These are phyloP conservation scores for Quambalaria eucalypti DNA, from an alignment of 1,284 basidiomycete genomes.

Conservation along the genomic window DNA sequence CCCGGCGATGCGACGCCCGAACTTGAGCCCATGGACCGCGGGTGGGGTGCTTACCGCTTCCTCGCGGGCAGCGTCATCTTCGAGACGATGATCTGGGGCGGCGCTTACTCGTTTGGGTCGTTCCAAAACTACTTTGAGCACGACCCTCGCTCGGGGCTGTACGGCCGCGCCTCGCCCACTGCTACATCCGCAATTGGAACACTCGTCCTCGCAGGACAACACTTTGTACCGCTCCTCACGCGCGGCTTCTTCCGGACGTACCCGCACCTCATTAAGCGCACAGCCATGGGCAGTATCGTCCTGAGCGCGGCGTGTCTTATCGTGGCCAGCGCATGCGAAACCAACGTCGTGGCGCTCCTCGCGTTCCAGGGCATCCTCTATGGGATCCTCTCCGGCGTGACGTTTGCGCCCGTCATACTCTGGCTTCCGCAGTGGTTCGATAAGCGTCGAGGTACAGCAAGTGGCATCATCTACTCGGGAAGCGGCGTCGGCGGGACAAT, in stretches of 20 bases:
- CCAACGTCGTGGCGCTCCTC: constrained; percentile 17
- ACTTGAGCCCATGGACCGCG: constrained; percentile 8
- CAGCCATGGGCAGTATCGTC: constrained; percentile 15
- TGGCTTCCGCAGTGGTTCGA: constrained; percentile 36
- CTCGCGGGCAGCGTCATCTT: constrained; percentile 3
- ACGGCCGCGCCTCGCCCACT: constrained; percentile 5
- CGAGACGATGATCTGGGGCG: constrained; percentile 23
- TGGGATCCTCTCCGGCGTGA: constrained; percentile 20
- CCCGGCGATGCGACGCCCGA: no score
- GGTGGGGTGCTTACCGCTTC: constrained; percentile 6
- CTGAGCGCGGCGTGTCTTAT: constrained; percentile 16
- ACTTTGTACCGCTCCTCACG: constrained; percentile 25
- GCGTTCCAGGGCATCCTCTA: constrained; percentile 27
- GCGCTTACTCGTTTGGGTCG: constrained; percentile 30
- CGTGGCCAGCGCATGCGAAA: constrained; percentile 24
- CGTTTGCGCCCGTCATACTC: constrained; percentile 25
- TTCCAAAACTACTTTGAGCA: constrained; percentile 40
- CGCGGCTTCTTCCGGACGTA: constrained; percentile 21
- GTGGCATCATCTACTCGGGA: constrained; percentile 28
- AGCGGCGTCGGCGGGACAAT: constrained; percentile 25
- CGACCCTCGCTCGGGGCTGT: constrained; percentile 20
- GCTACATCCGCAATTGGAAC: constrained; percentile 27
- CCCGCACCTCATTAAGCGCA: constrained; percentile 17
- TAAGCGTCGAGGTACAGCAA: constrained; percentile 19
- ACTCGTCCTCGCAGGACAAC: constrained; percentile 19